Percentiles rank a stretch among this genome's conserved stretches.
phyloP scores from a whole-genome alignment of 192 early-diverging fungal species.

The Backusella circina region DNA sequence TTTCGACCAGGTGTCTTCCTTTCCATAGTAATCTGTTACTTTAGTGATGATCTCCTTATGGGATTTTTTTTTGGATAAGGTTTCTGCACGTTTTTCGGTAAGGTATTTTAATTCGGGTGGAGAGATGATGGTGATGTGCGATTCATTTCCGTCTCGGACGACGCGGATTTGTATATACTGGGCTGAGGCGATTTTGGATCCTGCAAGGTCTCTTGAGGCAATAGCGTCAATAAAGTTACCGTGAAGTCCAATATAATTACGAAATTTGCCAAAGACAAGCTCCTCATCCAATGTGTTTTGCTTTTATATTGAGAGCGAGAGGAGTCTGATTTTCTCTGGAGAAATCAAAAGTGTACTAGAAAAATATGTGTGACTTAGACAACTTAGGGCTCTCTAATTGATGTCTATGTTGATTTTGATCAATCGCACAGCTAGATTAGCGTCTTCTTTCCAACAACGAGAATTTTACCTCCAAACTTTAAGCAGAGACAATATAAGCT shows the following conservation, averaged over 20 bases:
- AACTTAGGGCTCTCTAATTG: too few relatives aligned
- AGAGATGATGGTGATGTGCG: background rate
- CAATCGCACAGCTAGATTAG: too few relatives aligned
- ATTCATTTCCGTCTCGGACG: background rate
- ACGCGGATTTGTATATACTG: background rate
- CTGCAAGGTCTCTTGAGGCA: background rate
- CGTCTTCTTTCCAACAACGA: too few relatives aligned
- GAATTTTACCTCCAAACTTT: too few relatives aligned
- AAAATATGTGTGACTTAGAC: too few relatives aligned
- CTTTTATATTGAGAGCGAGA: too few relatives aligned
- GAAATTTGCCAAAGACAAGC: background rate
- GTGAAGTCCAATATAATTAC: background rate
- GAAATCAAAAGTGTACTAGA: too few relatives aligned
- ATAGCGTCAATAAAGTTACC: background rate
- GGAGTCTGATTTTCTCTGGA: too few relatives aligned
- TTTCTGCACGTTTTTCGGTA: background rate
- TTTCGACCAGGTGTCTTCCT: background rate
- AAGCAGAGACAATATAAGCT: too few relatives aligned
- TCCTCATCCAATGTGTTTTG: too few relatives aligned
- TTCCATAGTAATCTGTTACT: background rate
- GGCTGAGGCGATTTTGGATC: background rate
- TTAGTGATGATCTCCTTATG: background rate
- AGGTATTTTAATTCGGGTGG: background rate
- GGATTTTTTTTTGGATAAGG: background rate
- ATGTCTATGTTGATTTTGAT: too few relatives aligned